Base-by-base conservation (phyloP, 1,284 basidiomycete genomes). In the Polyporus tsugae region DNA sequence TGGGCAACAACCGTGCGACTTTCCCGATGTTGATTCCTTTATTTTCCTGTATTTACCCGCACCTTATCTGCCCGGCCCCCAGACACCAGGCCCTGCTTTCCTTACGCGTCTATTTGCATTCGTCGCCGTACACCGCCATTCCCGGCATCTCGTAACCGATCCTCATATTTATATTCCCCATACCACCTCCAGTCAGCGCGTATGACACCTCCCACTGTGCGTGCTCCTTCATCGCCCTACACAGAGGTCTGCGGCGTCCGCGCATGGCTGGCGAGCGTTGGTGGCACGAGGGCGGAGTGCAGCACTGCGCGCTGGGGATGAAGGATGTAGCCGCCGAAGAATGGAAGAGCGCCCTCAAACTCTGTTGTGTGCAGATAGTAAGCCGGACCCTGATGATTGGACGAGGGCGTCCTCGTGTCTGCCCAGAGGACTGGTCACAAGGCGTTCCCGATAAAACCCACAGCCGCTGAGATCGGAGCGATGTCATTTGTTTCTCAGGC, bases 391-490 rank as follows among this genome's bases (percentile, higher is more conserved):
- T 38, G 15, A 19, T 15, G n/a, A 36, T 42, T 53, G 70, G 74
- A 58, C 65, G 57, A 44, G 52, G 57, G 68, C 70, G 65, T 69
- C 73, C 75, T 74, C 74, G 74, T 74, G 74, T 72, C 67, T 61
- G 65, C 64, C 70, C 71, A 63, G 55, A 60, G 67, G 46, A 44
- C 53, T 67, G 70, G 74, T 76, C 76, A 76, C 73, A 74, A 75
- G 75, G 73, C 57, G 66, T 64, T 66, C 72, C 71, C 70, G 71
- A 72, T 75, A 70, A 73, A 62, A 62, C 70, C 66, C 73, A 78
- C 72, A 78, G 79, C 79, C 79, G 79, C 79, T 76, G 73, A 76
- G 76, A 79, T 79, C 78, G 78, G 78, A 79, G 67, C 66, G 63
- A 65, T 70, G 73, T 73, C 74, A 75, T 75, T 72, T 70, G 64